Conservation (phyloP, 805 yeast genomes). For the Starmerella floricola region DNA sequence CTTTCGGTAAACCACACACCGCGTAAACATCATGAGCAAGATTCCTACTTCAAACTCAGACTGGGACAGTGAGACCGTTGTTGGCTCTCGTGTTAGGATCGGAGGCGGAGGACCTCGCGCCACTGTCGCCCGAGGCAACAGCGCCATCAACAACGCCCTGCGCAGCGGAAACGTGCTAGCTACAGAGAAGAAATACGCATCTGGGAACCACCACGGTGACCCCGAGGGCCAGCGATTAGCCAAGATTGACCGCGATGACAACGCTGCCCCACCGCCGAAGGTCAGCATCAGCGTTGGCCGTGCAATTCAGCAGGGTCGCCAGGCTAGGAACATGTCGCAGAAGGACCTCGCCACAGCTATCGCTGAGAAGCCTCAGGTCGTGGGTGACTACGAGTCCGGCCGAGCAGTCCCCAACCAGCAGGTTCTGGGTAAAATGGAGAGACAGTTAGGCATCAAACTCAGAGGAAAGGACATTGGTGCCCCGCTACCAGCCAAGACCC, state of each 20-base stretch:
- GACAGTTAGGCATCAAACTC: conserved; percentile 86
- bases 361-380: conserved; percentile 89
- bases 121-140: conserved; percentile 63
- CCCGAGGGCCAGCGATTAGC: conserved; percentile 93
- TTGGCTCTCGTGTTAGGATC: conserved; percentile 78
- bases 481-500: conserved; percentile 44
- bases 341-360: conserved; percentile 92
- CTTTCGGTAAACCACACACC: not conserved
- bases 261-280: conserved; percentile 85
- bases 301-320: conserved; percentile 73
- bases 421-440: conserved; percentile 78
- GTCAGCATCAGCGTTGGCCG: conserved; percentile 75
- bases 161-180: conserved; percentile 80
- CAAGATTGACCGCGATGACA: conserved; percentile 84
- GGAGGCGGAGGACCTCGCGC: conserved; percentile 79
- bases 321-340: conserved; percentile 79
- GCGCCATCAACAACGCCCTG: conserved; percentile 84
- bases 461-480: conserved; percentile 93
- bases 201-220: conserved; percentile 46
- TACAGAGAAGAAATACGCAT: conserved; percentile 84
- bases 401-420: conserved; percentile 96
- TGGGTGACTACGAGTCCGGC: conserved; percentile 94
- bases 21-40: conserved; percentile 18
- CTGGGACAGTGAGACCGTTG: conserved; percentile 85
- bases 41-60: conserved; percentile 34